phyloP scores from a whole-genome alignment of 495 filamentous ascomycete genomes.

The Xylaria longipes region DNA sequence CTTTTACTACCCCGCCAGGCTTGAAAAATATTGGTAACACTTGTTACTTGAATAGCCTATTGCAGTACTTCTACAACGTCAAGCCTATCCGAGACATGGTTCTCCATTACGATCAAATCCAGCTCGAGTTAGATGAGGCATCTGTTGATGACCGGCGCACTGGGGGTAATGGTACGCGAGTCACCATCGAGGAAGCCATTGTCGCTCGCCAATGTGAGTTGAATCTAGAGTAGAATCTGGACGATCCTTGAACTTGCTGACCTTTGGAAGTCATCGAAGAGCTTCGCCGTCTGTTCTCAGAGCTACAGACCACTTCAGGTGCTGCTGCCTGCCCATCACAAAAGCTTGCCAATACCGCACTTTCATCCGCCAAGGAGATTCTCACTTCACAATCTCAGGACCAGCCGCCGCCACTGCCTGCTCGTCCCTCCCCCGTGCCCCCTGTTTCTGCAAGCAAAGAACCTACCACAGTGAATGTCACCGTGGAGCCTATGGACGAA shows the following conservation, averaged over 20 bases:
- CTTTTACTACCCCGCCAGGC: constrained; percentile 50
- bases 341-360: constrained; percentile 82
- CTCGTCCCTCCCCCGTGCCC: constrained; percentile 39
- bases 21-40: constrained; percentile 95
- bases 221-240: constrained; percentile 1
- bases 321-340: constrained; percentile 69
- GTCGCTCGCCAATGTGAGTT: constrained; percentile 45
- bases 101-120: constrained; percentile 69
- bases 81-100: constrained; percentile 82
- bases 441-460: constrained; percentile 26
- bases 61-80: constrained; percentile 95
- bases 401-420: constrained; percentile 40
- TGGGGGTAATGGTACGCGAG: constrained; percentile 49
- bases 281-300: constrained; percentile 64
- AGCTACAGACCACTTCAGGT: constrained; percentile 65
- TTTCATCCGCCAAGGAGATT: constrained; percentile 48
- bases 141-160: constrained; percentile 68
- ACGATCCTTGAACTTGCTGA: constrained; percentile 21
- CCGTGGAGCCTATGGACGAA: constrained; percentile 34
- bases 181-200: constrained; percentile 50
- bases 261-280: constrained; percentile 36
- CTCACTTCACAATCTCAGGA: constrained; percentile 32
- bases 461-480: constrained; percentile 29
- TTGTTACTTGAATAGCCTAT: constrained; percentile 94
- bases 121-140: constrained; percentile 67